These are phyloP conservation scores for Aotearoamyces nothofagi DNA, from an alignment of 2,329 filamentous ascomycete species.

Conservation along the genomic window DNA sequence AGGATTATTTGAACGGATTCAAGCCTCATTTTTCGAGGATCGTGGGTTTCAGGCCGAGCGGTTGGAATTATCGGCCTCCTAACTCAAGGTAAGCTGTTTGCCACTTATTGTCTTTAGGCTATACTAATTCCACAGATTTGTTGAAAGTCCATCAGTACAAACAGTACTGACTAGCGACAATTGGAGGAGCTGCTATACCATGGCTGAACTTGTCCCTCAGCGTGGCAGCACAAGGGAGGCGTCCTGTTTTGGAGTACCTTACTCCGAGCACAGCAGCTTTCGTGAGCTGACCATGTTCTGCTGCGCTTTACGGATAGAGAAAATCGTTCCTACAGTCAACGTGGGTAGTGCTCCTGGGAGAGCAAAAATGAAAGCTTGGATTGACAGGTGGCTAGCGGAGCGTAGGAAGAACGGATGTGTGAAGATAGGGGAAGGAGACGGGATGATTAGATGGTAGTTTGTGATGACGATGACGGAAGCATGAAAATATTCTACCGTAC, in stretches of 20 bases:
- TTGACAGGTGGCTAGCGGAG: conserved; percentile 45
- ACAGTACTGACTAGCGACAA: conserved; percentile 41
- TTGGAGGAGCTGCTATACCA: conserved; percentile 64
- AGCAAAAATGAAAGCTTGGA: conserved; percentile 48
- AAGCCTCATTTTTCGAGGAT: conserved; percentile 72
- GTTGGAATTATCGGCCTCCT: conserved; percentile 81
- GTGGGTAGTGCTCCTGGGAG: conserved; percentile 42
- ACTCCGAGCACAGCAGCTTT: conserved; percentile 92
- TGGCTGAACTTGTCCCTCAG: conserved; percentile 62
- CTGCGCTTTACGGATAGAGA: conserved; percentile 73
- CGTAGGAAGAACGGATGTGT: conserved; percentile 38
- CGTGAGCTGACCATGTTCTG: conserved; percentile 88
- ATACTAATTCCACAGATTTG: conserved; percentile 29
- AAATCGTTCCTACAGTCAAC: conserved; percentile 88
- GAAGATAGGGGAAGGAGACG: conserved; percentile 14
- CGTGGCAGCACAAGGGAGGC: conserved; percentile 70
- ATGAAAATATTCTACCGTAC: too few species aligned
- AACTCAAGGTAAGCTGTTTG: conserved; percentile 32
- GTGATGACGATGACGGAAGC: too few species aligned
- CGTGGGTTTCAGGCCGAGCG: conserved; percentile 81
- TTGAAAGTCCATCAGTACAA: conserved; percentile 45
- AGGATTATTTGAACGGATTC: conserved; percentile 73
- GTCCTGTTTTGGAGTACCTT: conserved; percentile 86
- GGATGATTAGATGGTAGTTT: conserved; percentile 16
- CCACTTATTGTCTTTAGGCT: too few species aligned